Evolutionary conservation across 495 filamentous ascomycete genomes (phyloP).

Genomic region (Tuber microsphaerosporum): DNA sequence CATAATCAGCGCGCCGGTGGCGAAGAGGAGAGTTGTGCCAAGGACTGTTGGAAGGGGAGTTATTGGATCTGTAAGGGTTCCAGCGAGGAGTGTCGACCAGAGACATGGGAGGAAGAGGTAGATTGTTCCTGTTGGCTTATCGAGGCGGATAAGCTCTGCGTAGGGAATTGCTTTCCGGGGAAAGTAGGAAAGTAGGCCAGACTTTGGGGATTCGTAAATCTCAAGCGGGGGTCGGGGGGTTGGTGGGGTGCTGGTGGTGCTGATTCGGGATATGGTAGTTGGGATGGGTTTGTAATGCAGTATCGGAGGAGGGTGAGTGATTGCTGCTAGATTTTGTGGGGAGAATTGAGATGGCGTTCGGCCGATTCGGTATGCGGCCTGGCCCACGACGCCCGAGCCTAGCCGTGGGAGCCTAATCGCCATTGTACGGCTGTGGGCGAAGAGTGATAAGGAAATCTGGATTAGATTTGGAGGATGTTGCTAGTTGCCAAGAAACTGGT

Average conservation of each 20-base stretch:
- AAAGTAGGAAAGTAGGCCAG: conserved; percentile 68
- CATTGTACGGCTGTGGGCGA: background rate
- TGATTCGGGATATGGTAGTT: conserved; percentile 5
- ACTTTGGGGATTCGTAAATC: conserved; percentile 61
- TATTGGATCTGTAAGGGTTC: conserved; percentile 53
- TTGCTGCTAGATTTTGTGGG: background rate
- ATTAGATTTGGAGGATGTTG: background rate
- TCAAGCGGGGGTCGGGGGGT: conserved; percentile 27
- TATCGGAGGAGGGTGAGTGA: conserved; percentile 3
- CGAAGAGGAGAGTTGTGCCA: conserved; percentile 67
- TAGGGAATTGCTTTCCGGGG: conserved; percentile 77
- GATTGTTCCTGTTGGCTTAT: conserved; percentile 90
- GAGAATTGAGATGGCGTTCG: background rate
- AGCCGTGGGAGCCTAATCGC: background rate
- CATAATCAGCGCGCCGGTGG: conserved; percentile 85
- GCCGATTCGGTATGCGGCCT: background rate
- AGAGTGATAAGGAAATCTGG: background rate
- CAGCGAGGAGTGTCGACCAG: conserved; percentile 71
- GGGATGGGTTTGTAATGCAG: conserved; percentile 12
- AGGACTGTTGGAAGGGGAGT: conserved; percentile 53
- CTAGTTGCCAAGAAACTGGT: background rate
- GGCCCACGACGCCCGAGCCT: background rate
- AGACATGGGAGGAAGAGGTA: conserved; percentile 94
- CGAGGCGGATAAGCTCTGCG: conserved; percentile 83
- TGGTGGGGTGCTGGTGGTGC: conserved; percentile 28